These are phyloP conservation scores for Podaxis sp. DNA, from an alignment of 768 basidiomycete genomes.

Conservation along the genomic window DNA sequence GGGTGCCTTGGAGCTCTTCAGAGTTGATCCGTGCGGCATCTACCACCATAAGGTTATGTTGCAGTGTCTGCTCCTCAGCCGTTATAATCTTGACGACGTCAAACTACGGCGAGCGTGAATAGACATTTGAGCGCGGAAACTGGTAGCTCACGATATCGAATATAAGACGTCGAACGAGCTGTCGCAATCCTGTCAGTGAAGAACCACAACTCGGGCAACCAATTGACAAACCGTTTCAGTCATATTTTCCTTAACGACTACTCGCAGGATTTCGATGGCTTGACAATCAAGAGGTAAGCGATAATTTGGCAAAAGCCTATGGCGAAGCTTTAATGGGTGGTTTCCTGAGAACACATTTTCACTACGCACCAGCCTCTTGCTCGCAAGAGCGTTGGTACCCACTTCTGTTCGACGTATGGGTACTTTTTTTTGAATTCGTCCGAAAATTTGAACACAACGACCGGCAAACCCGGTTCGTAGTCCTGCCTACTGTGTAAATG, in stretches of 20 bases:
- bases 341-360: conserved; percentile 13
- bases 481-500: conserved; percentile 27
- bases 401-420: conserved; percentile 59
- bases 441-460: conserved; percentile 65
- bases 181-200: conserved; percentile 9
- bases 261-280: conserved; percentile 59
- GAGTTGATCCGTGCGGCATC: conserved; percentile 25
- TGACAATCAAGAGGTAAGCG: conserved; percentile 54
- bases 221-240: conserved; percentile 39
- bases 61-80: conserved; percentile 50
- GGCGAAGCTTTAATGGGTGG: background rate
- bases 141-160: conserved; percentile 58
- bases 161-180: conserved; percentile 66
- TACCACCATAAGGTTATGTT: conserved; percentile 26
- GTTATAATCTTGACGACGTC: conserved; percentile 63
- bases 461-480: conserved; percentile 62
- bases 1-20: conserved; percentile 7
- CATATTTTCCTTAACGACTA: conserved; percentile 63
- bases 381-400: conserved; percentile 53
- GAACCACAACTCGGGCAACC: background rate
- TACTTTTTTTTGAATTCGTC: conserved; percentile 54
- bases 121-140: background rate
- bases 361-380: conserved; percentile 54
- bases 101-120: conserved; percentile 41
- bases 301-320: conserved; percentile 53